Conservation (phyloP, 1,139 yeast species). For the Sugiyamaella castrensis region DNA sequence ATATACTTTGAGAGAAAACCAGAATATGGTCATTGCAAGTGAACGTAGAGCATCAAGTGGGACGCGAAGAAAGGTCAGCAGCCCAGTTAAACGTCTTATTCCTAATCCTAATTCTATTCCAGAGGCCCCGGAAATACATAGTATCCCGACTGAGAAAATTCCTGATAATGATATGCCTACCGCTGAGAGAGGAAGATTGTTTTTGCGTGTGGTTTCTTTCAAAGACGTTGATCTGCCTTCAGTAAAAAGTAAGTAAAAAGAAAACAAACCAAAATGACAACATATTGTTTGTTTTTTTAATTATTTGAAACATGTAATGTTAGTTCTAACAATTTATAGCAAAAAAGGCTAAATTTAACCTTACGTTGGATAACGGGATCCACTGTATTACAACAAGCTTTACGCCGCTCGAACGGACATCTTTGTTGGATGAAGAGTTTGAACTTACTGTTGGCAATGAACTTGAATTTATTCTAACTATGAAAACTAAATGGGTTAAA, state of each 20-base stretch:
- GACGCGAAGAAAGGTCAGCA: conserved; percentile 23
- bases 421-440: conserved; percentile 72
- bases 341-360: conserved; percentile 56
- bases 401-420: conserved; percentile 45
- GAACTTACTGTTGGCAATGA: conserved; percentile 70
- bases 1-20: conserved; percentile 36
- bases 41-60: conserved; percentile 21
- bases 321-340: neutral
- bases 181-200: conserved; percentile 69
- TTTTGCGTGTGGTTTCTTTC: conserved; percentile 62
- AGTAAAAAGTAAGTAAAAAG: conserved; percentile 44
- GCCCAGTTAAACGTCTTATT: conserved; percentile 27
- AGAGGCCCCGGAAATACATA: conserved; percentile 5
- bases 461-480: conserved; percentile 67
- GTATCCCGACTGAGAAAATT: neutral
- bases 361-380: conserved; percentile 84
- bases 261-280: no score
- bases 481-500: conserved; percentile 62
- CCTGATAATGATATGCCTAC: conserved; percentile 28
- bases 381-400: conserved; percentile 79
- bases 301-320: no score
- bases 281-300: neutral
- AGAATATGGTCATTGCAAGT: conserved; percentile 36
- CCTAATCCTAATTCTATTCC: conserved; percentile 1
- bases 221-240: conserved; percentile 55